Evolutionary conservation across 768 basidiomycete species (phyloP).

Genomic region (Kwoniella dejecticola): DNA sequence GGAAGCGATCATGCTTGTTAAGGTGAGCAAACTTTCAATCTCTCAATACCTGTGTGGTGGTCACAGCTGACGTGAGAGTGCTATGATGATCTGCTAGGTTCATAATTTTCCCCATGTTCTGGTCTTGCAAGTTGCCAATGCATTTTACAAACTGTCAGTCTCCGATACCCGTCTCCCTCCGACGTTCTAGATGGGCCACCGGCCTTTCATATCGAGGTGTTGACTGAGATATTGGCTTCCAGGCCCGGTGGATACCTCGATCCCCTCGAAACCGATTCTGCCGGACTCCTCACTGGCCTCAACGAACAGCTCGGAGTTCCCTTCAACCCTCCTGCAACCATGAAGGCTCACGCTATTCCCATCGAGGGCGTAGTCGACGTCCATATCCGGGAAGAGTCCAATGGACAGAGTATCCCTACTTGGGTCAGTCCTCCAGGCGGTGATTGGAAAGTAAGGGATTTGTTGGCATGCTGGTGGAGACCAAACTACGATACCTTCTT

Average conservation of each 20-base stretch:
- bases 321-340: not conserved
- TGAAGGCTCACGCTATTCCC: not conserved
- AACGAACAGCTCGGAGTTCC: constrained; percentile 75
- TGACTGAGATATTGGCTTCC: not conserved
- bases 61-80: constrained; percentile 3
- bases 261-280: constrained; percentile 89
- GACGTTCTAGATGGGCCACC: not conserved
- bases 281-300: constrained; percentile 83
- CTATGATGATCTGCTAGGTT: constrained; percentile 15
- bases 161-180: not conserved
- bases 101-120: constrained; percentile 97
- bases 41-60: too few species aligned
- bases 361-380: constrained; percentile 48
- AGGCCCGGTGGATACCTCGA: constrained; percentile 97
- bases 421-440: constrained; percentile 65
- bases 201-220: not conserved
- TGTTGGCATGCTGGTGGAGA: constrained; percentile 97
- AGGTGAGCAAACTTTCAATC: constrained; percentile 24
- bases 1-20: constrained; percentile 60
- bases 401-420: not conserved
- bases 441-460: constrained; percentile 96
- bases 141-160: constrained; percentile 94
- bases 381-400: constrained; percentile 6
- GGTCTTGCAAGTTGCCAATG: constrained; percentile 97
- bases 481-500: constrained; percentile 99